Conservation (phyloP, 768 basidiomycete species). For the Auricularia auricula-judae region DNA sequence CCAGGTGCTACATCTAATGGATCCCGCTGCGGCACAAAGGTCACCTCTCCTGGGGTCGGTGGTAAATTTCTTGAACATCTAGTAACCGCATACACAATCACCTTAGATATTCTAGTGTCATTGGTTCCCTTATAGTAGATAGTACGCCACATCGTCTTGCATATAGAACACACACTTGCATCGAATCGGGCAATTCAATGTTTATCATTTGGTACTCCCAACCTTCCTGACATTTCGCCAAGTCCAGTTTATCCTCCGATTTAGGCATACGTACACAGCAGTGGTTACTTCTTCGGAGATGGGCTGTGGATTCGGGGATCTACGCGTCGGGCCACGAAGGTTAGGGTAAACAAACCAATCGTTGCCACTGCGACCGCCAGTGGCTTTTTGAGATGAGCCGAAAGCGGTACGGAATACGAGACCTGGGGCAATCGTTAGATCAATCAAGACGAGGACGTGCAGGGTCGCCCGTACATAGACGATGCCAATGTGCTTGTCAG, state of each 20-base stretch:
- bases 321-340: conserved; percentile 36
- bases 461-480: conserved; percentile 59
- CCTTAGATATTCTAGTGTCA: too few relatives aligned
- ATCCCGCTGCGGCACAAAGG: background rate
- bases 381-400: conserved; percentile 82
- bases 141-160: too few relatives aligned
- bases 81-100: too few relatives aligned
- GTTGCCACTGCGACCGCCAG: conserved; percentile 64
- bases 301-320: conserved; percentile 36
- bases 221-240: background rate
- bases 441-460: background rate
- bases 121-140: too few relatives aligned
- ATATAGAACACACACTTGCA: background rate
- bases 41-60: too few relatives aligned
- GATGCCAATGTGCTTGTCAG: conserved; percentile 64
- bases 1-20: background rate
- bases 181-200: background rate
- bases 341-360: conserved; percentile 49
- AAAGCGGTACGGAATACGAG: conserved; percentile 70
- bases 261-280: background rate
- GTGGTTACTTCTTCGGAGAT: conserved; percentile 1
- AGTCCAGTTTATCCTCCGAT: background rate
- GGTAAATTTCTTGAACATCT: too few relatives aligned
- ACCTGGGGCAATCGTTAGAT: conserved; percentile 39
- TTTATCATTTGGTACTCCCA: background rate